Evolutionary conservation across 2,329 filamentous ascomycete species (phyloP), one percentile per base, ranked within the genome.

Genomic region (Calonectria pseudoreteaudii): DNA sequence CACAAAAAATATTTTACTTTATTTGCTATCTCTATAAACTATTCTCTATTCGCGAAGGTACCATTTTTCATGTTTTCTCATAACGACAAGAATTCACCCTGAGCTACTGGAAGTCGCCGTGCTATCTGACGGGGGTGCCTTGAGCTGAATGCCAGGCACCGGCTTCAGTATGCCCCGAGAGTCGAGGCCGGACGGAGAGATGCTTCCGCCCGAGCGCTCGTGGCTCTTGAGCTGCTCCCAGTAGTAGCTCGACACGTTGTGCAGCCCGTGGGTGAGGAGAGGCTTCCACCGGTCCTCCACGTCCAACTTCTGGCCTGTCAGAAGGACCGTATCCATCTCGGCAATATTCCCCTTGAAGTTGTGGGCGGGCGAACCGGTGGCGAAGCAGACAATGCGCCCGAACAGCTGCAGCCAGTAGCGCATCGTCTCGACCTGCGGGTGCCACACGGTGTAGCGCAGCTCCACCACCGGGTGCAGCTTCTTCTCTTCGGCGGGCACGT

Each of bases 371-470:
- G 72, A 67, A 30, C 66, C 70, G 20, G 64, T 31, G 4, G 70
- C 49, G 13, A 70, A 76, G 70, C 67, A 74, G 50, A 72, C 71
- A 11, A 76, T 58, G 11, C 73, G 70, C 9, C 73, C 73, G 10
- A 77, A 36, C 16, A 76, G 58, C 23, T 67, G 75, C 41, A 77
- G 44, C 76, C 75, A 77, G 66, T 74, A 64, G 38, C 62, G 67
- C 73, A 75, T 75, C 16, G 30, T 34, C 18, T 77, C 75, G 5
- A 47, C 47, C 30, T 73, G 70, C 0, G 76, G 76, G 47, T 78
- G 75, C 75, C 75, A 78, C 14, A 73, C 28, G 1, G 26, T 60
- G 41, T 77, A 78, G 3, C 74, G 73, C 44, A 78, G 71, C 38
- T 70, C 53, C 4, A 78, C 18, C 0, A 58, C 64, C 1, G 76